Evolutionary conservation across 768 basidiomycete genomes (phyloP).

Genomic region (Suillus variegatus): DNA sequence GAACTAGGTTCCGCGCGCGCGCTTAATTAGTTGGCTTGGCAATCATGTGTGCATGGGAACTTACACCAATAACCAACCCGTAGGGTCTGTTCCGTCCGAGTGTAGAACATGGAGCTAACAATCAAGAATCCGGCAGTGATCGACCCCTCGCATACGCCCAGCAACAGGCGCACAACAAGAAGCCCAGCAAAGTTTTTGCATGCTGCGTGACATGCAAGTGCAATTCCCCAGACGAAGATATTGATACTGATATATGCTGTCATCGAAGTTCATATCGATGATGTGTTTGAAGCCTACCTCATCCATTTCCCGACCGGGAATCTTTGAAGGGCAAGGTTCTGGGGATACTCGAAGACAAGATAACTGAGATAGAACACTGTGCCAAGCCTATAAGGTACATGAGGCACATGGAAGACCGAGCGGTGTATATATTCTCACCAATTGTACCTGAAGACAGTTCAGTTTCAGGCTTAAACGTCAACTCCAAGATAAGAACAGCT

Average conservation of each 20-base stretch:
- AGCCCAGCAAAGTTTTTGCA: slow-evolving; percentile 67
- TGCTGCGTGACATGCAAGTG: slow-evolving; percentile 59
- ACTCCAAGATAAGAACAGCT: slow-evolving; percentile 13
- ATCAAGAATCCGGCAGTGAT: slow-evolving; percentile 73
- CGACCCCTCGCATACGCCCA: slow-evolving; percentile 66
- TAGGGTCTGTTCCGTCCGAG: slow-evolving; percentile 59
- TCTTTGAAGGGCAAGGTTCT: slow-evolving; percentile 62
- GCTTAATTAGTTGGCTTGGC: not conserved
- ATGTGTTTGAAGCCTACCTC: slow-evolving; percentile 42
- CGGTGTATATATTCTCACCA: slow-evolving; percentile 2
- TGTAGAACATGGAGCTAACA: slow-evolving; percentile 73
- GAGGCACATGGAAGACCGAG: not conserved
- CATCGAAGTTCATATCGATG: not conserved
- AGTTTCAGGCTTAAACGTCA: not conserved
- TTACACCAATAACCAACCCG: slow-evolving; percentile 72
- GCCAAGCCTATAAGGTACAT: slow-evolving; percentile 39
- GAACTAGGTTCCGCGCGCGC: slow-evolving; percentile 36
- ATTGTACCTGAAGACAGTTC: not conserved
- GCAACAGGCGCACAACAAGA: slow-evolving; percentile 60
- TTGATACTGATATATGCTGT: slow-evolving; percentile 46
- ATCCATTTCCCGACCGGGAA: slow-evolving; percentile 79
- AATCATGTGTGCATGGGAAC: slow-evolving; percentile 22
- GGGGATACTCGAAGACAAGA: slow-evolving; percentile 64
- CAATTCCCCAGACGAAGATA: slow-evolving; percentile 61
- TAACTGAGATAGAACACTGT: slow-evolving; percentile 63